Percentiles rank a stretch among this genome's conserved stretches.
phyloP scores from a whole-genome alignment of 495 filamentous ascomycete species.

The Neurospora sp. region DNA sequence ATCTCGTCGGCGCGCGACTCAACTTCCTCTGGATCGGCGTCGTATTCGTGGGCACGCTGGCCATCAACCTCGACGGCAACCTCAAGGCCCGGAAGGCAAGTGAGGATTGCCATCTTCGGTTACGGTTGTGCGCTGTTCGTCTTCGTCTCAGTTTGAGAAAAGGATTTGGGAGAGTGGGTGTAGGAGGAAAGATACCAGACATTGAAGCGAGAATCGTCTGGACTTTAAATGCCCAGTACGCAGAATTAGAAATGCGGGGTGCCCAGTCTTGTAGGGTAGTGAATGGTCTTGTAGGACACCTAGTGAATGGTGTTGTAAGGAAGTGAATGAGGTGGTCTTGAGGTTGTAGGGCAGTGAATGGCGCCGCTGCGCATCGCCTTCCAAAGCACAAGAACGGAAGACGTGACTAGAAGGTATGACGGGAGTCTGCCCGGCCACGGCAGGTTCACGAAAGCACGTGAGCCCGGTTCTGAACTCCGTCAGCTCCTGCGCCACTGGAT shows the following conservation, averaged over 20 bases:
- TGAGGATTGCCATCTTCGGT: slow-evolving; percentile 25
- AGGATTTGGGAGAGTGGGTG: not conserved
- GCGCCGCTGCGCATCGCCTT: not conserved
- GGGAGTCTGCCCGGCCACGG: not conserved
- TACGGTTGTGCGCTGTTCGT: not conserved
- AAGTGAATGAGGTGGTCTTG: no score
- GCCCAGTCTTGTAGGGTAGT: not conserved
- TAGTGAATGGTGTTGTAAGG: no score
- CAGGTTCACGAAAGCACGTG: not conserved
- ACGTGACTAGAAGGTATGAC: not conserved
- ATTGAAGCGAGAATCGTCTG: not conserved
- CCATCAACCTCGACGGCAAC: slow-evolving; percentile 19
- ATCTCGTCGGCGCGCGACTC: not conserved
- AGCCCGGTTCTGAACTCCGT: not conserved
- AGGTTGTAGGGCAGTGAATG: not conserved
- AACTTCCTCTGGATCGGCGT: slow-evolving; percentile 9
- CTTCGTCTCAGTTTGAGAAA: not conserved
- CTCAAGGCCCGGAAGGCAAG: slow-evolving; percentile 18
- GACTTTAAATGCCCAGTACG: not conserved
- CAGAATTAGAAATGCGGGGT: not conserved
- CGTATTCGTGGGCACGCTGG: slow-evolving; percentile 19
- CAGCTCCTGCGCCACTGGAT: not conserved
- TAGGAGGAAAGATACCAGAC: not conserved
- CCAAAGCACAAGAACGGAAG: not conserved
- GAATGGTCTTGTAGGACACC: no score